Base-by-base conservation (phyloP, 192 early-diverging fungal species). In the Gaertneriomyces sp. region DNA sequence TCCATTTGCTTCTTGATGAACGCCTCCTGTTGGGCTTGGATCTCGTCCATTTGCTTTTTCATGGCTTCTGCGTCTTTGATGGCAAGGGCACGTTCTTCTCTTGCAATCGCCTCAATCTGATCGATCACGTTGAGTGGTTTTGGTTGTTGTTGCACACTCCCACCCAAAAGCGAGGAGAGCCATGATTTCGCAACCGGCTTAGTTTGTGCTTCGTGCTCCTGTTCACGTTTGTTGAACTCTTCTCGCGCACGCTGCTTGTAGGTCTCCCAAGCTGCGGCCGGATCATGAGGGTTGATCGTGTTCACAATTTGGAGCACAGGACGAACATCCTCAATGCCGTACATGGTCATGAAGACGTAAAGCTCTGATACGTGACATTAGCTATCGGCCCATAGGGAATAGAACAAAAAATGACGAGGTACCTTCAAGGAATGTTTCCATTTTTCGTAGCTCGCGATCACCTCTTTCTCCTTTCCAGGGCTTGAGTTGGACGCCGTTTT, bases 351-450 rank as follows among this genome's bases (percentile, higher is more conserved):
- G 44, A 77, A 69, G 12, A 76, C 61, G 6, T 67, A 75, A 17
- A 83, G 63, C 71, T 83, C 81, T 82, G 43, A 19, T 16, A 73
- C 17, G 45, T 49, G 51, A 73, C 4, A 38, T 56, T 12, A 56
- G 54, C 54, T 56, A 38, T 16, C 20, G 12, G 33, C 14, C 17
- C n/a, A 66, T 7, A 71, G 16, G 16, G 1, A 0, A 33, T n/a
- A 66, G 6, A 61, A n/a, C 12, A 3, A 14, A n/a, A 12, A 17
- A n/a, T 39, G 11, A 63, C 33, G 11, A 68, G 54, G 66, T 77
- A 93, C 90, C 85, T 82, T 97, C 93, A 20, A 99, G 82, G 79
- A 98, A 91, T 25, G 91, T 90, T 73, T 93, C 91, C 57, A 91
- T 85, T 49, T 89, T 91, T 47, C 83, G 73, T 53, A 99, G 74